Conservation (phyloP, 352 stramenopile species). For the Phytophthora palmivora region DNA sequence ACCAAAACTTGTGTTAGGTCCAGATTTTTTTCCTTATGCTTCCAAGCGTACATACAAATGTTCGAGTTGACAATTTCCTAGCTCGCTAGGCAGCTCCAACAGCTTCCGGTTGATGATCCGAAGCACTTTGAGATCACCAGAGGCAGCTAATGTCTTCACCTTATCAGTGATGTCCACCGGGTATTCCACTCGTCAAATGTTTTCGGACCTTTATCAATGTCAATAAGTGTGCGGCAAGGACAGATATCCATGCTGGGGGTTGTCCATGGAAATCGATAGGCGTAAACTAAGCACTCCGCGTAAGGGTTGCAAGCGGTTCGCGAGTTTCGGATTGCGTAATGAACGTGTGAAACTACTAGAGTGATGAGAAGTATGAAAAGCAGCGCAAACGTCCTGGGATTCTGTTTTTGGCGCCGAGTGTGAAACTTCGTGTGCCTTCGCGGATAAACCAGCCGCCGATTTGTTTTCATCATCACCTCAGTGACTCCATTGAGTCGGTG, state of each 20-base stretch:
- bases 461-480: conserved; percentile 19
- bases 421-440: conserved; percentile 29
- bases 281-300: conserved; percentile 30
- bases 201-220: conserved; percentile 21
- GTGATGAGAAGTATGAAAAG: conserved; percentile 22
- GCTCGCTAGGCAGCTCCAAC: conserved; percentile 24
- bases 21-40: no score
- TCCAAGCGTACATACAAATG: conserved; percentile 63
- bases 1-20: not conserved
- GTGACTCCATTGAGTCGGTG: conserved; percentile 30
- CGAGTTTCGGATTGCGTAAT: conserved; percentile 31
- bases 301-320: conserved; percentile 10
- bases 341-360: conserved; percentile 19
- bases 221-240: conserved; percentile 47
- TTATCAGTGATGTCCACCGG: conserved; percentile 30
- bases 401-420: conserved; percentile 4
- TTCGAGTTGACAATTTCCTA: conserved; percentile 40
- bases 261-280: conserved; percentile 31
- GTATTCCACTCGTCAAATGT: conserved; percentile 35
- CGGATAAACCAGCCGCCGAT: conserved; percentile 35
- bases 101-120: conserved; percentile 52
- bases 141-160: conserved; percentile 28
- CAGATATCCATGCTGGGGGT: conserved; percentile 24
- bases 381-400: conserved; percentile 32
- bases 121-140: conserved; percentile 45